Base-by-base conservation (phyloP, 2,329 filamentous ascomycete species). In the Westerdykella ornata region DNA sequence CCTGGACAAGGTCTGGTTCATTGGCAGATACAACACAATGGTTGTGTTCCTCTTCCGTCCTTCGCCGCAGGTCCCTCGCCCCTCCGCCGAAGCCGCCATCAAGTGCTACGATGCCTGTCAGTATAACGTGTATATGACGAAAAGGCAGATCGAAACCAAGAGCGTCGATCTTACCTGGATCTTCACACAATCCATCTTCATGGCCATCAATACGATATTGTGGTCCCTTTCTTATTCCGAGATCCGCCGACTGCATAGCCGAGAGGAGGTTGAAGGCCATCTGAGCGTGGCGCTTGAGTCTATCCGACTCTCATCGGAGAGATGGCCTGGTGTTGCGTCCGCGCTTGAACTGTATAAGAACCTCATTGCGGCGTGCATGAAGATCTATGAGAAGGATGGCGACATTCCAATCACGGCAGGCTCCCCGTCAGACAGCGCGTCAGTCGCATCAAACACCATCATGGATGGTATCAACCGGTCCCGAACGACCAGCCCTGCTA, bases 101-200 rank as follows among this genome's bases (percentile, higher is more conserved):
- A 82, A 81, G 52, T 97, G 89, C 61, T 96, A 85, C 57, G 82
- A 92, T 35, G 88, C 87, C 31, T 82, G 87, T 35, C 75, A 82
- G 9, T 86, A 81, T 65, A 89, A 95, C 59, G 86, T 96, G 54
- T 76, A 82, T 50, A 80, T 90, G 60, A 84, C 88, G 34, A 80
- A 80, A 59, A 81, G 84, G 55, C 88, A 95, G 63, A 84, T 95
- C 58, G 78, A 83, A 50, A 81, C 77, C 13, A 76, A 78, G 12
- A 81, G 81, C 16, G 80, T 92, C 9, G 90, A 96, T 59, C 74
- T 96, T 45, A 96, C 89, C 1, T 97, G 90, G 90, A 83, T 95
- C 33, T 95, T 95, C 58, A 80, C 94, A 1, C 77, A 95, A 44
- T 82, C 84, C 15, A 76, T 97, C 31, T 96, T 94, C 69, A 92